Base-by-base conservation (phyloP, 2,329 filamentous ascomycete genomes). In the Corinectria fuckeliana region DNA sequence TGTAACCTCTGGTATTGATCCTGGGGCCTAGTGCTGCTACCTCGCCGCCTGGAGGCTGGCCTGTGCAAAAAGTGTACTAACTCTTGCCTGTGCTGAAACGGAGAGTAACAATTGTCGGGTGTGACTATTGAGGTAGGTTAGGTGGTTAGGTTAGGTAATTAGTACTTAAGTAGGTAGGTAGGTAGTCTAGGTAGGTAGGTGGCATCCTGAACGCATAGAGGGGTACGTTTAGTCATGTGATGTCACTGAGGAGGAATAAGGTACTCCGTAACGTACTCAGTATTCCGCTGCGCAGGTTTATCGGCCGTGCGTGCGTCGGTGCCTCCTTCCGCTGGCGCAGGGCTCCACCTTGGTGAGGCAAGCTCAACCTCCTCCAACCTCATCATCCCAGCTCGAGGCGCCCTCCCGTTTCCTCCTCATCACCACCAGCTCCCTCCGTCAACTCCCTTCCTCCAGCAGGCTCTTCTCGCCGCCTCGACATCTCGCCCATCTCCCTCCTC, bases 341-440 rank as follows among this genome's bases (percentile, higher is more conserved):
- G 68, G 69, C 74, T 73, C 75, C 75, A 77, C 75, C 67, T 63
- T 68, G 66, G 66, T 73, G 70, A 75, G 71, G 71, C 74, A 75
- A 76, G 75, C 76, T 77, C 71, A 72, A 74, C 72, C 72, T 75
- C 74, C 73, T 74, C 73, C 74, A 75, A 74, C 73, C 73, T 76
- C 72, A 66, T 69, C 65, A 66, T 69, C 65, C 65, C 64, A 67
- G 62, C 67, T 71, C 58, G 63, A 64, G 66, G 62, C 68, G 51
- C 60, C 66, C 64, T 69, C 52, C 34, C 51, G 54, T 45, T 47
- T 48, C 52, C 56, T 61, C 54, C 56, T 61, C 54, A 65, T 66
- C 62, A 73, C 61, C 62, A 69, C 61, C 66, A 66, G 58, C 69
- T 60, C 47, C 59, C 60, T 64, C 62, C 61, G 44, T 50, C 49